Evolutionary conservation across 2,329 filamentous ascomycete genomes (phyloP).

Genomic region (Nothophaeocryptopus gaeumannii): DNA sequence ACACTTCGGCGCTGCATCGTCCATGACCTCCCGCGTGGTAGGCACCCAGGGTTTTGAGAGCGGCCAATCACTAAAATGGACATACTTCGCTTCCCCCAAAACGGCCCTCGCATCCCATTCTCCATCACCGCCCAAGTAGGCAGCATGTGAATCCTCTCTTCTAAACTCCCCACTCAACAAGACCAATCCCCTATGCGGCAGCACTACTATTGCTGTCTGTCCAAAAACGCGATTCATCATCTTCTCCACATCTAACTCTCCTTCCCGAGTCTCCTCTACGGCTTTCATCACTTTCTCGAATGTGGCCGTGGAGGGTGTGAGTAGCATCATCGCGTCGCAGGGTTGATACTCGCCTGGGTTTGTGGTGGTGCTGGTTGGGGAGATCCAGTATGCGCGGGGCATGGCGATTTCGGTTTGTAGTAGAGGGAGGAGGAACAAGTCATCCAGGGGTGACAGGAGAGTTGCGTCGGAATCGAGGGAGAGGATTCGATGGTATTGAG

Average conservation of each 20-base stretch:
- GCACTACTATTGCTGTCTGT: conserved; percentile 57
- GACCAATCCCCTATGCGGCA: conserved; percentile 63
- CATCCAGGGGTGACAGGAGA: conserved; percentile 56
- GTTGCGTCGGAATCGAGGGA: conserved; percentile 63
- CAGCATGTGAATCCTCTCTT: neutral
- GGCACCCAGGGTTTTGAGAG: conserved; percentile 59
- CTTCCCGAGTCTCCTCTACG: conserved; percentile 37
- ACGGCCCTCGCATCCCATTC: conserved; percentile 58
- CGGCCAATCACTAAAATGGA: conserved; percentile 72
- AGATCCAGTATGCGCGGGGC: conserved; percentile 64
- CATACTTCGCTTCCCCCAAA: conserved; percentile 60
- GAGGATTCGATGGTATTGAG: conserved; percentile 57
- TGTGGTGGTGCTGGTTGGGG: conserved; percentile 40
- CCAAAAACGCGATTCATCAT: conserved; percentile 62
- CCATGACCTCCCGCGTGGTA: conserved; percentile 14
- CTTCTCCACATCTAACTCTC: conserved; percentile 62
- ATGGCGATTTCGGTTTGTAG: conserved; percentile 56
- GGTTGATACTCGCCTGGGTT: conserved; percentile 22
- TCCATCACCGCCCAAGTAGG: conserved; percentile 26
- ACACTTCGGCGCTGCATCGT: conserved; percentile 2
- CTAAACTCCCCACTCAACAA: conserved; percentile 62
- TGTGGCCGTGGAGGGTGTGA: conserved; percentile 53
- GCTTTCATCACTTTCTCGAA: conserved; percentile 37
- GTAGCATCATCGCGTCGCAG: conserved; percentile 58
- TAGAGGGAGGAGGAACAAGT: conserved; percentile 63